Conservation (phyloP, 2,329 filamentous ascomycete genomes). For the Spiromastix sp. region DNA sequence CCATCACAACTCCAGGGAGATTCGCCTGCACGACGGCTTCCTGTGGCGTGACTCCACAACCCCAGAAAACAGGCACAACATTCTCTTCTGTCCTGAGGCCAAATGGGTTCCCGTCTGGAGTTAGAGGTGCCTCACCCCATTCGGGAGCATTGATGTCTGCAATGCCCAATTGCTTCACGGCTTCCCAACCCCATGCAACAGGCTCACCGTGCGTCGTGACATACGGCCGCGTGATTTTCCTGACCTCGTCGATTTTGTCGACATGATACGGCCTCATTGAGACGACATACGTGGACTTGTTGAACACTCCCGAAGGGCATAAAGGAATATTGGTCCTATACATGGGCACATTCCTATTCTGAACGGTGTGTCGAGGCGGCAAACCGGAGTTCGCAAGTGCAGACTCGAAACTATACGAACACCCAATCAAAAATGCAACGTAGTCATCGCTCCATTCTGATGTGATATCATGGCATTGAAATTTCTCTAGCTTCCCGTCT, state of each 20-base stretch:
- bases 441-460: slow-evolving; percentile 48
- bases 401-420: slow-evolving; percentile 53
- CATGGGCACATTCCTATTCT: slow-evolving; percentile 48
- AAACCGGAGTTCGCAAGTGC: slow-evolving; percentile 44
- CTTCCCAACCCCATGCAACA: slow-evolving; percentile 55
- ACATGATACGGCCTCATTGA: slow-evolving; percentile 51
- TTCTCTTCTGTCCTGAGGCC: slow-evolving; percentile 27
- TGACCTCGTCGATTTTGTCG: slow-evolving; percentile 41
- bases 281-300: slow-evolving; percentile 45
- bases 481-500: slow-evolving; percentile 33
- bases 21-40: slow-evolving; percentile 49
- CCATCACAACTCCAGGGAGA: slow-evolving; percentile 48
- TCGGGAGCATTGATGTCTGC: slow-evolving; percentile 42
- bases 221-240: slow-evolving; percentile 46
- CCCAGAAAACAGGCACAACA: slow-evolving; percentile 50
- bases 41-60: slow-evolving; percentile 57
- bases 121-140: slow-evolving; percentile 44
- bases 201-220: slow-evolving; percentile 53
- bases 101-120: slow-evolving; percentile 24
- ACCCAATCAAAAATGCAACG: slow-evolving; percentile 54
- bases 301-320: slow-evolving; percentile 49
- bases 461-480: slow-evolving; percentile 34
- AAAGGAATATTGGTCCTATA: slow-evolving; percentile 49
- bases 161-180: slow-evolving; percentile 43
- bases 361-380: slow-evolving; percentile 39